Base-by-base conservation (phyloP, 495 filamentous ascomycete species). In the Aspergillus taichungensis region DNA sequence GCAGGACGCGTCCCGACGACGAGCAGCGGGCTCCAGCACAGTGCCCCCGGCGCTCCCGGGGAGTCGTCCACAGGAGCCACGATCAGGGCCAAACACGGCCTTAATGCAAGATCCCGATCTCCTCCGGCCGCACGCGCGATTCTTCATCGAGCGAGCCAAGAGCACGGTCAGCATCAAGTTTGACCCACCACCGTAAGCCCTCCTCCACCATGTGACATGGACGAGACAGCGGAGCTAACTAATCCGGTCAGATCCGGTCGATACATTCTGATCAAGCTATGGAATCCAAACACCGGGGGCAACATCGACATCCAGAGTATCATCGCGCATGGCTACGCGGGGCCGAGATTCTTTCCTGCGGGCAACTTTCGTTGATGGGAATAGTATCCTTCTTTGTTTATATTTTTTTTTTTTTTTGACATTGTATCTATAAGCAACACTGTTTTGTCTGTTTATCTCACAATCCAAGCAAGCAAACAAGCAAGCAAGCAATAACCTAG, bases 261-360 rank as follows among this genome's bases (percentile, higher is more conserved):
- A 33, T 91, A 79, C 59, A 82, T 95, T 43, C 57, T 94, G 34
- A 68, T 95, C 49, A 94, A 94, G 68, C 74, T 94, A 53, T 95
- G 86, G 86, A 87, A 76, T 60, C 83, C 87, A 6, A 69, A 71
- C 36, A 60, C 51, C 29, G 69, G 64, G 34, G 72, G 72, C 38
- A 94, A 92, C 53, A 90, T 95, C 46, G 84, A 95, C 60, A 87
- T 95, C 33, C 81, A 94, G 63, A 85, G 79, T 30, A 77, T 94
- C 27, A 72, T 86, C 50, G 80, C 77, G 2, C 79, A 85, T 54
- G 89, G 89, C 0, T 95, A 81, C 65, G 84, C 86, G 0, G 88
- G 89, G 30, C 83, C 85, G 28, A 74, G 88, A 45, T 92, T 78
- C 61, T 88, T 90, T 60, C 86, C 86, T 34, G 51, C 60, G 13